Evolutionary conservation across 1,284 basidiomycete species (phyloP), one percentile per base, ranked within the genome.

Genomic region (Vanrija sp.): DNA sequence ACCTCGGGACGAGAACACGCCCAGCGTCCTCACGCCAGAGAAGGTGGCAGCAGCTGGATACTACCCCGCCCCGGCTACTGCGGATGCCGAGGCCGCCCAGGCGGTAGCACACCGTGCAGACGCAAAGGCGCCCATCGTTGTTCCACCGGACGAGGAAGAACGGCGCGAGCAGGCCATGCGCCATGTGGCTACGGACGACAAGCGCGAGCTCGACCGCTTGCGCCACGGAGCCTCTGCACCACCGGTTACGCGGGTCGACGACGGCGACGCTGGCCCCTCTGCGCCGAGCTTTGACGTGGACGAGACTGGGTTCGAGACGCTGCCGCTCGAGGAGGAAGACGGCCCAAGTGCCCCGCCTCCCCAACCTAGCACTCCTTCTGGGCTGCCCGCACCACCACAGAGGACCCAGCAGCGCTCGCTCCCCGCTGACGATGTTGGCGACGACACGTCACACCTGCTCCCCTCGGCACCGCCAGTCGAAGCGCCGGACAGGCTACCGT

Each of bases 121-220:
- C 38, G 72, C 70, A 10, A 74, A 74, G 49, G 44, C 57, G 9
- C 61, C 56, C 18, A 56, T 58, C 24, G 36, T 47, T 2, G 39
- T 41, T 10, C 57, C 41, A 12, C 53, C 45, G 7, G 51, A 44
- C 23, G 51, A 56, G 16, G 51, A 53, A 20, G 54, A 59, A 49
- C 27, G 31, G 14, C 53, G 41, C 31, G n/a, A 39, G n/a, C 14
- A 10, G 20, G 56, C 35, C 54, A 61, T 18, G 43, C 42, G 58
- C 14, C 75, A 76, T 60, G 57, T 74, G 20, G 75, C 75, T 4
- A 76, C 75, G 36, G 75, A 75, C 56, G 75, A 76, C 55, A 76
- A 76, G 58, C 55, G 62, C 7, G 63, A 71, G 12, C 46, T 76
- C 20, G 75, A 76, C 50, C 62, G 63, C 20, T 39, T 76, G 56